Evolutionary conservation across 2,329 filamentous ascomycete genomes (phyloP), one percentile per base, ranked within the genome.

Genomic region (Knoxdaviesia proteae): DNA sequence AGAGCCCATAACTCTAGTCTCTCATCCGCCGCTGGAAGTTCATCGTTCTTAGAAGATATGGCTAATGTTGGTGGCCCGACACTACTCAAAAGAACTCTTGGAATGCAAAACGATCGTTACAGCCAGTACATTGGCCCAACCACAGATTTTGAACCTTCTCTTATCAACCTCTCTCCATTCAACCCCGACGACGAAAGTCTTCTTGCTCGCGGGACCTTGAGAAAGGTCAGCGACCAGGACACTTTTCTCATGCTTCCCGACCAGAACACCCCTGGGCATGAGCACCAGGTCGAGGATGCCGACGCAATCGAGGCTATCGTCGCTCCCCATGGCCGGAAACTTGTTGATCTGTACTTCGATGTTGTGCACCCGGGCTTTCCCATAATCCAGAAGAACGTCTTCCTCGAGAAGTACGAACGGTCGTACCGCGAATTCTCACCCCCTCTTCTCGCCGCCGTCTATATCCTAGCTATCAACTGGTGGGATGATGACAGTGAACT

Each of bases 391-490:
- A 87, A 86, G 59, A 69, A 74, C 45, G 74, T 86, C 44, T 88
- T 88, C 50, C 64, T 82, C 47, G 80, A 87, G 56, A 80, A 82
- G 53, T 84, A 87, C 60, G 73, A 76, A 40, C 71, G 75, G 50
- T 77, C 76, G 37, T 74, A 82, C 51, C 71, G 72, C 43, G 77
- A 82, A 49, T 82, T 88, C 53, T 78, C 81, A 9, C 81, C 84
- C 1, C 73, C 80, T 7, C 63, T 90, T 31, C 65, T 92, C 10
- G 82, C 81, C 33, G 81, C 81, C 42, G 77, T 92, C 51, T 90
- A 93, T 53, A 74, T 93, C 30, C 64, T 94, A 30, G 83, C 86
- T 6, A 71, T 92, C 52, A 86, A 88, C 56, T 93, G 86, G 77
- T 90, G 86, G 77, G 75, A 84, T 42, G 69, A 82, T 47, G 79